phyloP scores from a whole-genome alignment of 352 stramenopile species.

The Pythium insidiosum region DNA sequence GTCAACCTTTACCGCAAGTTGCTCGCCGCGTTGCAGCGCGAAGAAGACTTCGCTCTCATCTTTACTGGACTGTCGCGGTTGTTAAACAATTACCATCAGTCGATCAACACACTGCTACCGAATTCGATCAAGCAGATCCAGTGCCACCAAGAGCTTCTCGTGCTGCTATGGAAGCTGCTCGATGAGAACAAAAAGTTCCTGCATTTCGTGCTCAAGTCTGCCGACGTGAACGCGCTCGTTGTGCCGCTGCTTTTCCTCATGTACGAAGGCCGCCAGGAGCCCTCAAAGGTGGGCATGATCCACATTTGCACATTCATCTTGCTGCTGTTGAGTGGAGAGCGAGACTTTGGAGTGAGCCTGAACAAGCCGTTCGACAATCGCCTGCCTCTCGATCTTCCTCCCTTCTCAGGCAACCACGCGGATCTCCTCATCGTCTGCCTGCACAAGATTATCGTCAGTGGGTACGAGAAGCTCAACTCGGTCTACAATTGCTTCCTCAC shows the following conservation, averaged over 20 bases:
- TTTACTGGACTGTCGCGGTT: constrained; percentile 92
- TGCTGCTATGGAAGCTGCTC: constrained; percentile 97
- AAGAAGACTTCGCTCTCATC: constrained; percentile 90
- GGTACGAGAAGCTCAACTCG: constrained; percentile 93
- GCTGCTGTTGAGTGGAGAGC: constrained; percentile 94
- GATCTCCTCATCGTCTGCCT: constrained; percentile 96
- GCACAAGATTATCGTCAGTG: constrained; percentile 98
- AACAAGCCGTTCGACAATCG: constrained; percentile 95
- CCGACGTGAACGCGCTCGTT: constrained; percentile 90
- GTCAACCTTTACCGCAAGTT: constrained; percentile 66
- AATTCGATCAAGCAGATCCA: constrained; percentile 92
- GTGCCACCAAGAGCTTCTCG: constrained; percentile 96
- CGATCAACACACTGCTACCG: constrained; percentile 90
- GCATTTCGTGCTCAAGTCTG: constrained; percentile 90
- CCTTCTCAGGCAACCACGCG: constrained; percentile 94
- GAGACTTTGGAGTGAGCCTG: constrained; percentile 95
- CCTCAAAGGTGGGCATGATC: constrained; percentile 92
- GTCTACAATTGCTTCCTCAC: constrained; percentile 99
- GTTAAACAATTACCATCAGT: constrained; percentile 95
- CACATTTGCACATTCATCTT: constrained; percentile 99
- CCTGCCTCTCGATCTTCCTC: constrained; percentile 91
- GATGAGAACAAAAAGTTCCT: constrained; percentile 97
- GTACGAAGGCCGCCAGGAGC: constrained; percentile 93
- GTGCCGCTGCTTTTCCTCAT: constrained; percentile 84
- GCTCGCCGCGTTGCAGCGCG: constrained; percentile 55